Percentiles rank a stretch among this genome's conserved stretches.
These are phyloP conservation scores for Geoglossum cookeanum DNA, from an alignment of 2,329 filamentous ascomycete species.

Conservation along the genomic window DNA sequence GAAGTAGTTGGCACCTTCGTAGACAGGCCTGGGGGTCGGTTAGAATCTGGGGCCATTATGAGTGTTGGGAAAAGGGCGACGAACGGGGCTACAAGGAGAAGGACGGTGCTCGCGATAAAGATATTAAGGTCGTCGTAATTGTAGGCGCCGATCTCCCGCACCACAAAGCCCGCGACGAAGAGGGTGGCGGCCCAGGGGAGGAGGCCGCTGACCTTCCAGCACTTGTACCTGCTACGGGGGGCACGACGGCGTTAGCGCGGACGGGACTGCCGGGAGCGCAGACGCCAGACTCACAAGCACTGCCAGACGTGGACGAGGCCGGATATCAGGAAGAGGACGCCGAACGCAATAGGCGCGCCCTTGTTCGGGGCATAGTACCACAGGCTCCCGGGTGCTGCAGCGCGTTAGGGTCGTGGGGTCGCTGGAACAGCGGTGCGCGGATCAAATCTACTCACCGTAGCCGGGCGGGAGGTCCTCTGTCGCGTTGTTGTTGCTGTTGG, in stretches of 20 bases:
- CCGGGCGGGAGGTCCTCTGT: too few species aligned
- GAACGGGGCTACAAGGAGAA: constrained; percentile 21
- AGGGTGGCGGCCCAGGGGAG: constrained; percentile 35
- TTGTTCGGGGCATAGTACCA: constrained; percentile 36
- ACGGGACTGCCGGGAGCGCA: background rate
- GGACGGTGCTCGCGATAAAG: constrained; percentile 26
- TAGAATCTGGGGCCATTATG: background rate
- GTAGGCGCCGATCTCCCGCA: constrained; percentile 33
- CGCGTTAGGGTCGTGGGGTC: background rate
- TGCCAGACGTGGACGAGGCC: constrained; percentile 33
- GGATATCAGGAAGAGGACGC: constrained; percentile 28
- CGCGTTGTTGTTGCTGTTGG: too few species aligned
- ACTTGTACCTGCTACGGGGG: constrained; percentile 31
- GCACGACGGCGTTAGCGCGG: background rate
- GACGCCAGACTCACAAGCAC: constrained; percentile 28
- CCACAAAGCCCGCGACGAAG: constrained; percentile 36
- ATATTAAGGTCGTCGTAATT: constrained; percentile 28
- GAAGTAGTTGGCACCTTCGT: constrained; percentile 42
- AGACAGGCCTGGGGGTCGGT: constrained; percentile 28
- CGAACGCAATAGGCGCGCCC: constrained; percentile 33
- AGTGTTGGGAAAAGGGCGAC: constrained; percentile 4
- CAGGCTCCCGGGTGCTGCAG: constrained; percentile 15
- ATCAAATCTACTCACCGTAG: too few species aligned
- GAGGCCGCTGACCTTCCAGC: constrained; percentile 35
- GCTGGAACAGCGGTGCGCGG: too few species aligned